These are phyloP conservation scores for Linderniella brevidens DNA, from an alignment of 257 asterid genomes.

Conservation along the genomic window DNA sequence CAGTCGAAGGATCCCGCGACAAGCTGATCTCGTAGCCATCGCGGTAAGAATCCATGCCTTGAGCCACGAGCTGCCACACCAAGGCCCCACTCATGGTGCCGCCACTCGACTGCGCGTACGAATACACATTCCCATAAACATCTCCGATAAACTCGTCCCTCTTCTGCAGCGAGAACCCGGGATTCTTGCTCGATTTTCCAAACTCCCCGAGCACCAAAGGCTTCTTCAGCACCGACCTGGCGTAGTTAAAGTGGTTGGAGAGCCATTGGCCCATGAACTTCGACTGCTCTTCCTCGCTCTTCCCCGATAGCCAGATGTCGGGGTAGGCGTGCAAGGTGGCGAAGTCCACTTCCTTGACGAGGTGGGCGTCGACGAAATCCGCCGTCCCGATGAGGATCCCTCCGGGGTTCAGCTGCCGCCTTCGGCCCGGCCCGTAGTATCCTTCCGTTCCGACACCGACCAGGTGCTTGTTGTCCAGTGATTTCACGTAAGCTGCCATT, in stretches of 20 bases:
- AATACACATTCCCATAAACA: slow-evolving; percentile 28
- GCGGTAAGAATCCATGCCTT: slow-evolving; percentile 42
- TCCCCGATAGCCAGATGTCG: slow-evolving; percentile 35
- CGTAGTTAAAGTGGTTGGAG: slow-evolving; percentile 43
- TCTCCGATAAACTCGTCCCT: slow-evolving; percentile 35
- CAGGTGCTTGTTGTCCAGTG: slow-evolving; percentile 38
- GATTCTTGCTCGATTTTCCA: slow-evolving; percentile 50
- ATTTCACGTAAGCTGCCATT: slow-evolving; percentile 50
- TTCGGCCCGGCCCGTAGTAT: slow-evolving; percentile 63
- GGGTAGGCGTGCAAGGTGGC: slow-evolving; percentile 71
- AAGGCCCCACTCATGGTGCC: slow-evolving; percentile 64
- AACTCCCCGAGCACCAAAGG: slow-evolving; percentile 55
- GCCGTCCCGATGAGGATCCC: slow-evolving; percentile 72
- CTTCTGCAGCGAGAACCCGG: slow-evolving; percentile 19
- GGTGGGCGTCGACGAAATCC: slow-evolving; percentile 44
- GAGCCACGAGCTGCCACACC: slow-evolving; percentile 63
- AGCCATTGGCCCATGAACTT: slow-evolving; percentile 61
- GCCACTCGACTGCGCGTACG: slow-evolving; percentile 33
- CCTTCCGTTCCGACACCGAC: slow-evolving; percentile 69
- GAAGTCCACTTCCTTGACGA: slow-evolving; percentile 34
- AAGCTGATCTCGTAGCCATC: slow-evolving; percentile 52
- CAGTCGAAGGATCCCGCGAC: slow-evolving; percentile 34
- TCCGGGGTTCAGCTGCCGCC: slow-evolving; percentile 37
- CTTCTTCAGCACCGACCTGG: slow-evolving; percentile 34
- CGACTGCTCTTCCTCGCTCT: slow-evolving; percentile 38